A percentile compares a stretch with the other conserved stretches of the same genome.
phyloP scores from a whole-genome alignment of 805 yeast species.

The Pachysolen tannophilus region DNA sequence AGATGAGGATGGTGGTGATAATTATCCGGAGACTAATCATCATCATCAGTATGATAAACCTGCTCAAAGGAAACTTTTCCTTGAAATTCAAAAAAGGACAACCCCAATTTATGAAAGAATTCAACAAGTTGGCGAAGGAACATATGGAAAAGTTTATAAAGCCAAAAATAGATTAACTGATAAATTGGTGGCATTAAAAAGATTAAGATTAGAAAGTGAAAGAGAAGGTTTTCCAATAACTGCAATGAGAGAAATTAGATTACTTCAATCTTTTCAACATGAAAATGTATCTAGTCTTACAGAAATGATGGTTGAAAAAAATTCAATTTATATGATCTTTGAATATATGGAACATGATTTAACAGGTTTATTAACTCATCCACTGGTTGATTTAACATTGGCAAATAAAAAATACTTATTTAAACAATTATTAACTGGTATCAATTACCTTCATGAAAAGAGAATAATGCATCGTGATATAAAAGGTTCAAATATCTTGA shows the following conservation, averaged over 20 bases:
- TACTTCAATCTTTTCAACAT: slow-evolving; percentile 78
- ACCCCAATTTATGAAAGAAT: slow-evolving; percentile 55
- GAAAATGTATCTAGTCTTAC: slow-evolving; percentile 70
- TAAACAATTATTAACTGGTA: slow-evolving; percentile 59
- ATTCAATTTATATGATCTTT: slow-evolving; percentile 79
- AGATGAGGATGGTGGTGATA: slow-evolving; percentile 1
- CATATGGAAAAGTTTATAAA: slow-evolving; percentile 93
- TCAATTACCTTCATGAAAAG: slow-evolving; percentile 59
- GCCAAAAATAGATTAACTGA: slow-evolving; percentile 66
- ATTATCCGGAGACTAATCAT: neutral
- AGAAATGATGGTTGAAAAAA: slow-evolving; percentile 84
- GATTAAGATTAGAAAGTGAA: slow-evolving; percentile 76
- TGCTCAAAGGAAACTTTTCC: slow-evolving; percentile 3
- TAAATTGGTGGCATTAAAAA: slow-evolving; percentile 77
- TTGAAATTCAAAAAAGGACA: slow-evolving; percentile 12
- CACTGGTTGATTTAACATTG: slow-evolving; percentile 50
- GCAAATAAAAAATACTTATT: slow-evolving; percentile 63
- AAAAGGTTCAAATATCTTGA: slow-evolving; percentile 70
- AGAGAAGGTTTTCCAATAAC: slow-evolving; percentile 96
- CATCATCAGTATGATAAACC: neutral
- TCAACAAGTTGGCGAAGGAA: slow-evolving; percentile 96
- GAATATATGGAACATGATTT: slow-evolving; percentile 93
- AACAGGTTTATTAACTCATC: slow-evolving; percentile 78
- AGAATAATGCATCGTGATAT: slow-evolving; percentile 74
- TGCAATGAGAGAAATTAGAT: slow-evolving; percentile 83